Conservation (phyloP, 768 basidiomycete genomes). For the Hericium alpestre region DNA sequence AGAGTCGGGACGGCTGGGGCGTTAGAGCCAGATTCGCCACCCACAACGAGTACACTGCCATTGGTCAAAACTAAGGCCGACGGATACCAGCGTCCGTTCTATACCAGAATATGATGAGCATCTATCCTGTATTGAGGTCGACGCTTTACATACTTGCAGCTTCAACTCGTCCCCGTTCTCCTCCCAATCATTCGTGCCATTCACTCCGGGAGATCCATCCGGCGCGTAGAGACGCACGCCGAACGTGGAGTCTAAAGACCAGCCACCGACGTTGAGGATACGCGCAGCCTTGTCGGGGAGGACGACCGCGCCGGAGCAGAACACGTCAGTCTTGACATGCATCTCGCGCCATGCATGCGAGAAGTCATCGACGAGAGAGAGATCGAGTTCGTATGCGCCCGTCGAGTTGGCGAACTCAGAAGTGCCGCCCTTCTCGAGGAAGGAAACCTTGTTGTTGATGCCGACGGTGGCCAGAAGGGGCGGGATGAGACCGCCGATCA, state of each 20-base stretch:
- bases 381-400: slow-evolving; percentile 70
- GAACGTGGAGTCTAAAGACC: slow-evolving; percentile 63
- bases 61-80: slow-evolving; percentile 60
- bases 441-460: slow-evolving; percentile 72
- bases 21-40: slow-evolving; percentile 67
- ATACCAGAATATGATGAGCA: not conserved
- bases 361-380: slow-evolving; percentile 38
- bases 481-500: slow-evolving; percentile 52
- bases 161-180: slow-evolving; percentile 48
- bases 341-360: slow-evolving; percentile 58
- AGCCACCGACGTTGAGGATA: slow-evolving; percentile 56
- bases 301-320: slow-evolving; percentile 65
- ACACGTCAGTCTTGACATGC: slow-evolving; percentile 70
- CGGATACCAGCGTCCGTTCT: slow-evolving; percentile 68
- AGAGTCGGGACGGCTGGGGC: slow-evolving; percentile 54
- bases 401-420: slow-evolving; percentile 53
- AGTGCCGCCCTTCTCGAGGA: slow-evolving; percentile 68
- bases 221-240: slow-evolving; percentile 69
- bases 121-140: not conserved
- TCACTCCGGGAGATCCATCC: slow-evolving; percentile 54
- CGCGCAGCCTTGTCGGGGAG: slow-evolving; percentile 67
- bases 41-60: slow-evolving; percentile 63
- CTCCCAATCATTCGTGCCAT: slow-evolving; percentile 73
- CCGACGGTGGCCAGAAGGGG: slow-evolving; percentile 69
- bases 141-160: slow-evolving; percentile 40